Conservation (phyloP, 2,329 filamentous ascomycete species). For the Arthrobotrys megalospora region DNA sequence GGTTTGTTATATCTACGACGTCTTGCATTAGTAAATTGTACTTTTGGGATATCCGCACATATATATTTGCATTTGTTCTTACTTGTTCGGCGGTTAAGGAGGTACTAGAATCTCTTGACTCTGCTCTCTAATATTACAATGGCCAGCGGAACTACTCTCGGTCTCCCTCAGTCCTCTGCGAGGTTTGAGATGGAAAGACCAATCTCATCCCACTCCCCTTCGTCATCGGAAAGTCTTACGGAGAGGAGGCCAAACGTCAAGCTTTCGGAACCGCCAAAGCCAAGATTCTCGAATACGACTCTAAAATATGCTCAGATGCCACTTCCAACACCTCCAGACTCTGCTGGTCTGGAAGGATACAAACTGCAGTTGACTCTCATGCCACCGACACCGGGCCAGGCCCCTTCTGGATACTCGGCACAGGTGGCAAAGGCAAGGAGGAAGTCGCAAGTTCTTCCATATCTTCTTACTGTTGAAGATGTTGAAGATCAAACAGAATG, state of each 20-base stretch:
- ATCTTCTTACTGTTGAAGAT: slow-evolving; percentile 60
- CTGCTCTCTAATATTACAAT: slow-evolving; percentile 47
- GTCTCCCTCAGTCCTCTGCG: slow-evolving; percentile 52
- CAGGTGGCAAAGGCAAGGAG: slow-evolving; percentile 27
- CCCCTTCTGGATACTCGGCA: slow-evolving; percentile 38
- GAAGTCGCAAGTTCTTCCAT: slow-evolving; percentile 52
- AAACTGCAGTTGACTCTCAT: slow-evolving; percentile 59
- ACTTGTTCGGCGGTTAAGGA: slow-evolving; percentile 9
- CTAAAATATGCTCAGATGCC: slow-evolving; percentile 61
- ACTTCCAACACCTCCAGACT: slow-evolving; percentile 59
- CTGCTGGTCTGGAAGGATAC: slow-evolving; percentile 57
- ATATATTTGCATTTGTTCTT: slow-evolving; percentile 44
- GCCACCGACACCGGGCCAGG: slow-evolving; percentile 56
- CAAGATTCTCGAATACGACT: slow-evolving; percentile 56
- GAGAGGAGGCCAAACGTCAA: slow-evolving; percentile 32
- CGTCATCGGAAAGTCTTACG: slow-evolving; percentile 52
- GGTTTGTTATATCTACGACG: slow-evolving; percentile 28
- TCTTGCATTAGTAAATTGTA: slow-evolving; percentile 23
- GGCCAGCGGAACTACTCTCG: slow-evolving; percentile 29
- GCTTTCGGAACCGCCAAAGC: slow-evolving; percentile 45
- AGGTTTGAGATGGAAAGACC: slow-evolving; percentile 60
- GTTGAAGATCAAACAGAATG: slow-evolving; percentile 55
- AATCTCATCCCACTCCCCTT: slow-evolving; percentile 28
- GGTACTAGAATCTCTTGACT: slow-evolving; percentile 15
- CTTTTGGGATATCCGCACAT: slow-evolving; percentile 44